Percentiles rank a stretch among this genome's conserved stretches.
Evolutionary conservation across 805 yeast species (phyloP).

Genomic region (Saturnispora mendoncae): DNA sequence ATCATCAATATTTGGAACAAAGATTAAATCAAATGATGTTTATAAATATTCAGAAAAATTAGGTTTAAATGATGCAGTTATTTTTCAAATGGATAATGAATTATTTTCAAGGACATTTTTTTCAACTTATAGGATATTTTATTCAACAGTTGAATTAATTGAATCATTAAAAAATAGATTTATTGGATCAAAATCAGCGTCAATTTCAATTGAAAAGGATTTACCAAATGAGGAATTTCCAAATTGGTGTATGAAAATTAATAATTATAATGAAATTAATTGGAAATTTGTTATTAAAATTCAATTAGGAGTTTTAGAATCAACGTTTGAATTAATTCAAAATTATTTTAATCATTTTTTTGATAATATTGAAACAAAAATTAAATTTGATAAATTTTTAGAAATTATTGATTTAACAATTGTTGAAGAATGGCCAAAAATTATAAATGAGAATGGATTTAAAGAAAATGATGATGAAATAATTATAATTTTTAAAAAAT

Average conservation of each 20-base stretch:
- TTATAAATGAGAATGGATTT: slow-evolving; percentile 21
- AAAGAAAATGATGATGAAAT: slow-evolving; percentile 17
- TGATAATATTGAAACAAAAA: slow-evolving; percentile 53
- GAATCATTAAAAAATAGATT: slow-evolving; percentile 48
- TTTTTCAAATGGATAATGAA: slow-evolving; percentile 52
- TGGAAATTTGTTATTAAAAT: slow-evolving; percentile 65
- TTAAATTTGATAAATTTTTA: slow-evolving; percentile 52
- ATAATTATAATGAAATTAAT: slow-evolving; percentile 39
- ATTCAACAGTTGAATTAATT: slow-evolving; percentile 46
- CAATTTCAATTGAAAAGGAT: slow-evolving; percentile 36
- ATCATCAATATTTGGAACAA: slow-evolving; percentile 45
- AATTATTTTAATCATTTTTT: slow-evolving; percentile 71
- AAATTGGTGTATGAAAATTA: slow-evolving; percentile 43
- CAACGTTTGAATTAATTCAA: slow-evolving; percentile 57
- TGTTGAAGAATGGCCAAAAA: slow-evolving; percentile 39
- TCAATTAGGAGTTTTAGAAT: slow-evolving; percentile 74
- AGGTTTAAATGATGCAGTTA: slow-evolving; percentile 17
- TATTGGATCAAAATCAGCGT: slow-evolving; percentile 53
- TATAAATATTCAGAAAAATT: slow-evolving; percentile 28
- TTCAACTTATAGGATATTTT: slow-evolving; percentile 59
- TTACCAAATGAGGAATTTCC: slow-evolving; percentile 29
- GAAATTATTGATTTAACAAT: slow-evolving; percentile 63
- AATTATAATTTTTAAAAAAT: slow-evolving; percentile 17
- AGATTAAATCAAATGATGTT: slow-evolving; percentile 36
- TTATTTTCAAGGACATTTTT: slow-evolving; percentile 59